phyloP scores from a whole-genome alignment of 73 alveolate genomes.

The Tetrahymena borealis region DNA sequence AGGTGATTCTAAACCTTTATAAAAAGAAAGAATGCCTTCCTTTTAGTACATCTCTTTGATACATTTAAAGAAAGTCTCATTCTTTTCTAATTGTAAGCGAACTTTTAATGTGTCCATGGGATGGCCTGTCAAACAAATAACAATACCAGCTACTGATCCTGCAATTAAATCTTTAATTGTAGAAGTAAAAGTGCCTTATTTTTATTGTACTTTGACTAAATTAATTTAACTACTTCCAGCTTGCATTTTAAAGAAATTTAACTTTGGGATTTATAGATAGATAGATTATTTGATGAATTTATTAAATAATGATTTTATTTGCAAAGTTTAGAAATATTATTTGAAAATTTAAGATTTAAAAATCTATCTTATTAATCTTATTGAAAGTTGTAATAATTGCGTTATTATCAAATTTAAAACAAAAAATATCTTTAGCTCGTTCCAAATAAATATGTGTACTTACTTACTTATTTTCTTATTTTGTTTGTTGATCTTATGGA shows the following conservation, averaged over 20 bases:
- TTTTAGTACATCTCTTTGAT: background rate
- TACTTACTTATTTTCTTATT: too few species aligned
- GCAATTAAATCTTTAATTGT: slow-evolving; percentile 10
- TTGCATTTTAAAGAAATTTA: background rate
- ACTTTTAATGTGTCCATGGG: slow-evolving; percentile 39
- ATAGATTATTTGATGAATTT: too few species aligned
- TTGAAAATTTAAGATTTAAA: too few species aligned
- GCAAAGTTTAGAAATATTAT: too few species aligned
- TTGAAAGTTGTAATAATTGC: too few species aligned
- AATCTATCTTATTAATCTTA: too few species aligned
- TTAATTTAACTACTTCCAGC: background rate
- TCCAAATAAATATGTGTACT: too few species aligned
- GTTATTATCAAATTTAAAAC: too few species aligned
- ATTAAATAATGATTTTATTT: too few species aligned
- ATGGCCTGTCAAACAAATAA: slow-evolving; percentile 26
- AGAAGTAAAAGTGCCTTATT: background rate
- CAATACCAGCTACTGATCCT: slow-evolving; percentile 29
- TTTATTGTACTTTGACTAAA: background rate
- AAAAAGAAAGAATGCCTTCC: slow-evolving; percentile 37
- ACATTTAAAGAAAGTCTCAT: background rate
- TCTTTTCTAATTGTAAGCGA: slow-evolving; percentile 22
- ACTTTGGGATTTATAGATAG: too few species aligned
- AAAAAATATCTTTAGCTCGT: too few species aligned
- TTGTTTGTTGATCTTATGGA: too few species aligned
- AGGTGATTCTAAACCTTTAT: slow-evolving; percentile 54